Percentiles rank a stretch among this genome's conserved stretches.
These are phyloP conservation scores for Neonectria coccinea DNA, from an alignment of 2,329 filamentous ascomycete genomes.

Conservation along the genomic window DNA sequence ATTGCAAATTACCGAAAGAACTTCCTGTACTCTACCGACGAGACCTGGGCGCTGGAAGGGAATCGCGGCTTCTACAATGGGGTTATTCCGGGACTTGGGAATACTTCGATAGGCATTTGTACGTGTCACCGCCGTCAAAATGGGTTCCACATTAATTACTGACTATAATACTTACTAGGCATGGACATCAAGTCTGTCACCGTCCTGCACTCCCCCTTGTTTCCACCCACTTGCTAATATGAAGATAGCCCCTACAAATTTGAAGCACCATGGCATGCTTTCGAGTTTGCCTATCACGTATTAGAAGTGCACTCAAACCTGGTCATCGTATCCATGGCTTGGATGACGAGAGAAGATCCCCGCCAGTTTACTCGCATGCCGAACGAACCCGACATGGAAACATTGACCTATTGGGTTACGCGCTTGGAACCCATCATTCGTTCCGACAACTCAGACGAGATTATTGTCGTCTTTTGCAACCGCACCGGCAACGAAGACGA, in stretches of 20 bases:
- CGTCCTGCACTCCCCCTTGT: not conserved
- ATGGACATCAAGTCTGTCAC: slow-evolving; percentile 69
- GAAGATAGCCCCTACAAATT: slow-evolving; percentile 52
- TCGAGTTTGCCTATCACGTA: slow-evolving; percentile 66
- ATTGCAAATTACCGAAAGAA: slow-evolving; percentile 71
- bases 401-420: slow-evolving; percentile 79
- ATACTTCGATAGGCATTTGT: slow-evolving; percentile 70
- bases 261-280: slow-evolving; percentile 53
- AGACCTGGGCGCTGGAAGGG: slow-evolving; percentile 71
- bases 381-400: slow-evolving; percentile 76
- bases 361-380: slow-evolving; percentile 60
- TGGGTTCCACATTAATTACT: not conserved
- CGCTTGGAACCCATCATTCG: slow-evolving; percentile 75
- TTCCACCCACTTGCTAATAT: not conserved
- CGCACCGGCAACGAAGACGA: slow-evolving; percentile 74
- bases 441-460: slow-evolving; percentile 64
- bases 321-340: slow-evolving; percentile 81
- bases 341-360: slow-evolving; percentile 72
- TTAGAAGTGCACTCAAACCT: slow-evolving; percentile 68
- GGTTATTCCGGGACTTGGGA: slow-evolving; percentile 60
- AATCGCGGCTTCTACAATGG: slow-evolving; percentile 61
- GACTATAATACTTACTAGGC: slow-evolving; percentile 19
- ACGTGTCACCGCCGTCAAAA: not conserved
- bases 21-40: slow-evolving; percentile 70
- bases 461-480: slow-evolving; percentile 79